These are phyloP conservation scores for Oryza meridionalis DNA, from an alignment of 176 grass and related monocot genomes.

Conservation along the genomic window DNA sequence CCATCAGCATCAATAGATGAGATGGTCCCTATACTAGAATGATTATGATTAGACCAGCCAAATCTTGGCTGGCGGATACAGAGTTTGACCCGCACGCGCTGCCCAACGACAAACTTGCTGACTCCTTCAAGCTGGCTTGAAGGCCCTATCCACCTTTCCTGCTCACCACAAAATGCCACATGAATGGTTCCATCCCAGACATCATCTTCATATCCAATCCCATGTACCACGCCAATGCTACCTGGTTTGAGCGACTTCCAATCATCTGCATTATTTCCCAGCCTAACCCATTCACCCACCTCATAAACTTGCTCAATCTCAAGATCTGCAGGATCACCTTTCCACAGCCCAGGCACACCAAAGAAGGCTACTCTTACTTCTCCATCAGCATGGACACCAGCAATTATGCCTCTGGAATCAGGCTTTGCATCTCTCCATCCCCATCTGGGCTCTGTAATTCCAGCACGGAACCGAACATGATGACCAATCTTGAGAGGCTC, in stretches of 20 bases:
- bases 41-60: conserved; percentile 92
- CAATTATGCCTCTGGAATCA: conserved; percentile 92
- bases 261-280: conserved; percentile 53
- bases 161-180: conserved; percentile 93
- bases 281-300: conserved; percentile 87
- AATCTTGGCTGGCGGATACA: conserved; percentile 87
- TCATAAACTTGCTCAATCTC: conserved; percentile 81
- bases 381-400: conserved; percentile 93
- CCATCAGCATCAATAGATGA: conserved; percentile 97
- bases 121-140: conserved; percentile 69
- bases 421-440: conserved; percentile 91
- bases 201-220: conserved; percentile 82
- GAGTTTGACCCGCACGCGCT: conserved; percentile 78
- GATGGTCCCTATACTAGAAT: conserved; percentile 92
- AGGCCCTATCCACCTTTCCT: conserved; percentile 89
- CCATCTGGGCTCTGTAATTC: conserved; percentile 93
- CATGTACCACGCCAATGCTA: conserved; percentile 89
- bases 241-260: conserved; percentile 94
- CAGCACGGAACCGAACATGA: conserved; percentile 77
- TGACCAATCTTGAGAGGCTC: conserved; percentile 76
- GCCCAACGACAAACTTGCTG: conserved; percentile 73
- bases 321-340: conserved; percentile 93
- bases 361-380: conserved; percentile 91
- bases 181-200: conserved; percentile 87
- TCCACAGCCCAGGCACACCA: conserved; percentile 76